These are phyloP conservation scores for Barnettozyma populi DNA, from an alignment of 805 yeast genomes.

Conservation along the genomic window DNA sequence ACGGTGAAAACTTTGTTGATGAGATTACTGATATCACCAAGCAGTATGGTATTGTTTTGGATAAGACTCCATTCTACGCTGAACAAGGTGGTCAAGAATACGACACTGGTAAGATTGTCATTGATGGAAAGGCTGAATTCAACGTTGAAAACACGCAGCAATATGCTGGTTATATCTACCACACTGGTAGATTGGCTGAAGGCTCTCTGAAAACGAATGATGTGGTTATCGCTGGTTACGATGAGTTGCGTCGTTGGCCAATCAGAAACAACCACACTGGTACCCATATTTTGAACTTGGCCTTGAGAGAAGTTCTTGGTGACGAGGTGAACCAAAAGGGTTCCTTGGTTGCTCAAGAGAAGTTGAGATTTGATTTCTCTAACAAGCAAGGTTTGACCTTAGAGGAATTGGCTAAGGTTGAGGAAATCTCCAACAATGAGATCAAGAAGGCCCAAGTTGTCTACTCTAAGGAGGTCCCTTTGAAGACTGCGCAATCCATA, in stretches of 20 bases:
- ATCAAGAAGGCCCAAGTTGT: conserved; percentile 70
- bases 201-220: conserved; percentile 69
- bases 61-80: conserved; percentile 92
- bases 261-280: conserved; percentile 97
- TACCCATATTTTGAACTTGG: conserved; percentile 90
- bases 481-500: conserved; percentile 68
- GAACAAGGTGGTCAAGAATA: conserved; percentile 99
- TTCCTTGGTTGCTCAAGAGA: conserved; percentile 92
- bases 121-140: conserved; percentile 85
- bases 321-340: conserved; percentile 92
- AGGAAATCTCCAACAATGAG: conserved; percentile 62
- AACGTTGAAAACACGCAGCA: conserved; percentile 86
- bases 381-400: conserved; percentile 79
- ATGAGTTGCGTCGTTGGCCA: conserved; percentile 93
- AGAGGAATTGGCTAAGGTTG: conserved; percentile 70
- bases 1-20: conserved; percentile 57
- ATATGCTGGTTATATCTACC: conserved; percentile 93
- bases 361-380: conserved; percentile 92
- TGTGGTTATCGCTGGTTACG: conserved; percentile 77
- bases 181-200: conserved; percentile 80
- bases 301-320: conserved; percentile 81
- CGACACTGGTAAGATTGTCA: conserved; percentile 88
- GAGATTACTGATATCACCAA: conserved; percentile 38
- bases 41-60: conserved; percentile 77
- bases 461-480: conserved; percentile 76